Evolutionary conservation across 2,329 filamentous ascomycete genomes (phyloP).

Genomic region (Ophiognomonia clavigignenti-juglandacearum): DNA sequence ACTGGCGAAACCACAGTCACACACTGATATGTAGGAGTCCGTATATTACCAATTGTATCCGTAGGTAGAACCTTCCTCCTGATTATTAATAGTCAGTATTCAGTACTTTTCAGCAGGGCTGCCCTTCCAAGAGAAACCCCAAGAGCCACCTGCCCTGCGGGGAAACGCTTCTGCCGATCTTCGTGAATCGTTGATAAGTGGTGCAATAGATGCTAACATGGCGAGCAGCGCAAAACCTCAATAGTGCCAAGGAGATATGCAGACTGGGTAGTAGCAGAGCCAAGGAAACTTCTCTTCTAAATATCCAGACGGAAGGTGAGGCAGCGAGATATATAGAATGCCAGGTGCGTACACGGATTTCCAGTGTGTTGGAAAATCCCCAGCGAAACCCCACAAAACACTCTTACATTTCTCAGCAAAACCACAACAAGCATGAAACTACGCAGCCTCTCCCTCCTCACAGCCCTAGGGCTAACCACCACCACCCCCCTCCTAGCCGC

Average conservation of each 20-base stretch:
- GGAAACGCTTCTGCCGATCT: neutral
- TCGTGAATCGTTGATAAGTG: neutral
- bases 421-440: neutral
- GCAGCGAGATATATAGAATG: neutral
- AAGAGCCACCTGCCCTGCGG: neutral
- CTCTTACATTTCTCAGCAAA: neutral
- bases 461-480: neutral
- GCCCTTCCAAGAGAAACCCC: neutral
- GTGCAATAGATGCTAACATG: neutral
- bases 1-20: no score
- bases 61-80: neutral
- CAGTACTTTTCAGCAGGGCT: neutral
- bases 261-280: neutral
- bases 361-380: neutral
- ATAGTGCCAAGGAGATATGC: neutral
- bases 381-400: neutral
- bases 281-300: neutral
- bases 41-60: no score
- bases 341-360: neutral
- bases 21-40: no score
- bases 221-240: neutral
- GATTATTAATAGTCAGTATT: neutral
- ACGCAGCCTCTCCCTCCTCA: neutral
- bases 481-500: neutral
- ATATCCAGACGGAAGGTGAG: neutral